Base-by-base conservation (phyloP, 768 basidiomycete genomes). In the Royoungia palumana region DNA sequence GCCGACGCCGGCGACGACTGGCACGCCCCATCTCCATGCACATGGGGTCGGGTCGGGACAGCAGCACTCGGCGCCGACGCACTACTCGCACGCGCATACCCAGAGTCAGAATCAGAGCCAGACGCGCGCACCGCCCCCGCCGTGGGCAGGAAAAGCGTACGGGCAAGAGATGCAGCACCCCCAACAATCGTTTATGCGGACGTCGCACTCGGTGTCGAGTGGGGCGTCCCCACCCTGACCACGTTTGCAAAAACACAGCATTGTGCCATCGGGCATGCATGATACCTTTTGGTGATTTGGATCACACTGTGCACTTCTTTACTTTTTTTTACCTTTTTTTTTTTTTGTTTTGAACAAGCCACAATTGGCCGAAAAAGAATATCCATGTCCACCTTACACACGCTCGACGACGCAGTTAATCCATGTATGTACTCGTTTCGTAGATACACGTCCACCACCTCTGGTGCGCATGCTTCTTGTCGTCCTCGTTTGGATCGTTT, bases 111-210 rank as follows among this genome's bases (percentile, higher is more conserved):
- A 17, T 10, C 50, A 44, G 16, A 42, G 11, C 13, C 52, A 49
- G 45, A 35, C 41, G 2, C 56, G 59, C 0, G 8, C 49, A 19
- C 63, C 63, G 2, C 63, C 51, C 0, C 62, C 62, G 14, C 60
- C 62, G 2, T 63, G 62, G 62, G 47, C 42, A 22, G 53, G 59
- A 13, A 63, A 63, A 27, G 40, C 59, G 10, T 64, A 63, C 7
- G 45, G 50, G 12, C 53, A 55, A 6, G 59, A 64, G 14, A 49
- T 53, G 54, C 66, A 49, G 39, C 61, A 73, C 9, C 65, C 71
- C 36, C 74, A 75, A 25, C 77, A 76, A 49, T 76, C 75, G 19
- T 78, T 78, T 55, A 68, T 77, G 61, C 68, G 75, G 16, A 68
- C 72, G 28, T 72, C 75, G 36, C 75, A 75, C 35, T 68, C 72